A percentile compares a stretch with the other conserved stretches of the same genome.
Conservation (phyloP, 352 stramenopile genomes). For the Pythium scleroteichum region DNA sequence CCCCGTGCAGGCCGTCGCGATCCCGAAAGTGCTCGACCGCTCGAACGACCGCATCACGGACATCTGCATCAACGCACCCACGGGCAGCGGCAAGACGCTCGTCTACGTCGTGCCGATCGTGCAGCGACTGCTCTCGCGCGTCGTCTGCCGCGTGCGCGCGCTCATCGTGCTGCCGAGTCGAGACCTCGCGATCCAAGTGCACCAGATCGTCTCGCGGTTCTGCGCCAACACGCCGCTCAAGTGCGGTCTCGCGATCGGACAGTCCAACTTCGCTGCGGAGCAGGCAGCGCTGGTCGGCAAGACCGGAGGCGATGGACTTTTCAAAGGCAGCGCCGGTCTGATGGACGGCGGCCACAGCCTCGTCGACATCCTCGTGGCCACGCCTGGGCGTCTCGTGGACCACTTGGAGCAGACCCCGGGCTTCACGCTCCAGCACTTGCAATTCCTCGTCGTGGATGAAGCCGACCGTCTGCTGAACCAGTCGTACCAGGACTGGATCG, state of each 20-base stretch:
- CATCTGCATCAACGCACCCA: slow-evolving; percentile 97
- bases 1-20: slow-evolving; percentile 93
- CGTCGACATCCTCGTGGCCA: slow-evolving; percentile 97
- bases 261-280: slow-evolving; percentile 88
- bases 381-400: slow-evolving; percentile 95
- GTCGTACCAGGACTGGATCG: slow-evolving; percentile 97
- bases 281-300: slow-evolving; percentile 67
- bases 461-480: slow-evolving; percentile 96
- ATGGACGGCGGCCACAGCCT: slow-evolving; percentile 69
- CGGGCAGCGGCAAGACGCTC: slow-evolving; percentile 97
- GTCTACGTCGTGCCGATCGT: slow-evolving; percentile 97
- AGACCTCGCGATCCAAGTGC: slow-evolving; percentile 94
- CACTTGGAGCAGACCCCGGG: slow-evolving; percentile 96
- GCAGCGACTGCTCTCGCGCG: slow-evolving; percentile 79
- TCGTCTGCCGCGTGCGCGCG: slow-evolving; percentile 90
- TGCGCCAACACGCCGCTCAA: slow-evolving; percentile 73
- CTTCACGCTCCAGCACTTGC: slow-evolving; percentile 97
- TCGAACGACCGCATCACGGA: slow-evolving; percentile 86
- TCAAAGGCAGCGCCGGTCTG: slow-evolving; percentile 34
- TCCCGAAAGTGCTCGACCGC: slow-evolving; percentile 89
- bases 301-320: slow-evolving; percentile 33
- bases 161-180: slow-evolving; percentile 96
- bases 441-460: slow-evolving; percentile 98
- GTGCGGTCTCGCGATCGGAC: slow-evolving; percentile 91
- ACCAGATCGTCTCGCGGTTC: slow-evolving; percentile 70